phyloP scores from a whole-genome alignment of 352 stramenopile genomes.

The Phytopythium chamaehyphon region DNA sequence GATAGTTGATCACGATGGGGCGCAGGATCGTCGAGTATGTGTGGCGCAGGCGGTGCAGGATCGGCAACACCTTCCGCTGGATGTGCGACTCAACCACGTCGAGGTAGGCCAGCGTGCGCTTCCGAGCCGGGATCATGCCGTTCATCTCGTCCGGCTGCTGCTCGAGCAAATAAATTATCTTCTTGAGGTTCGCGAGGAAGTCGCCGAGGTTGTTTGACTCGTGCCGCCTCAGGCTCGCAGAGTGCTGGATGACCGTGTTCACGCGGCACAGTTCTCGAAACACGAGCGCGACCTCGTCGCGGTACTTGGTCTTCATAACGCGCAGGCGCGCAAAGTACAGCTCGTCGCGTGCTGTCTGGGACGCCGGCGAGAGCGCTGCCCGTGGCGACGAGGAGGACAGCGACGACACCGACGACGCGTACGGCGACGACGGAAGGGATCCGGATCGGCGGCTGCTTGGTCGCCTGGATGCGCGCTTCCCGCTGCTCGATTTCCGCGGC shows the following conservation, averaged over 20 bases:
- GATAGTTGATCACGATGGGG: slow-evolving; percentile 74
- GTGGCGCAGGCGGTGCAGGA: slow-evolving; percentile 67
- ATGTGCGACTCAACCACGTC: slow-evolving; percentile 84
- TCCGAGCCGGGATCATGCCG: slow-evolving; percentile 68
- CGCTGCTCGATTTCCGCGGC: slow-evolving; percentile 8
- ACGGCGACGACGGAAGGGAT: not conserved
- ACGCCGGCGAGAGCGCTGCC: slow-evolving; percentile 3
- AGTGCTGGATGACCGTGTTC: slow-evolving; percentile 79
- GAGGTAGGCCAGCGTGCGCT: slow-evolving; percentile 73
- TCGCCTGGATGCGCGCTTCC: slow-evolving; percentile 22
- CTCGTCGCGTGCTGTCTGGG: slow-evolving; percentile 28
- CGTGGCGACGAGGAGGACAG: slow-evolving; percentile 1
- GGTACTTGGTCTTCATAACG: slow-evolving; percentile 70
- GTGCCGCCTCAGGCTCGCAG: slow-evolving; percentile 60
- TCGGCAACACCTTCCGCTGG: slow-evolving; percentile 77
- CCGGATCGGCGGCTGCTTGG: slow-evolving; percentile 14
- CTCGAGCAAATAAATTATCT: slow-evolving; percentile 88
- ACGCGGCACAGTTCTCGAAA: slow-evolving; percentile 77
- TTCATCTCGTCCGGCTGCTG: slow-evolving; percentile 70
- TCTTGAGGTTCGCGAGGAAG: slow-evolving; percentile 84
- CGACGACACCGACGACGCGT: slow-evolving; percentile 2
- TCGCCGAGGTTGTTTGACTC: slow-evolving; percentile 81
- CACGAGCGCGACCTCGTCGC: slow-evolving; percentile 76
- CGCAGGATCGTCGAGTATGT: slow-evolving; percentile 79
- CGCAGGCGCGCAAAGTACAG: slow-evolving; percentile 67